A percentile compares a stretch with the other conserved stretches of the same genome.
Conservation (phyloP, 495 filamentous ascomycete genomes). For the Talaromyces trachyspermus region DNA sequence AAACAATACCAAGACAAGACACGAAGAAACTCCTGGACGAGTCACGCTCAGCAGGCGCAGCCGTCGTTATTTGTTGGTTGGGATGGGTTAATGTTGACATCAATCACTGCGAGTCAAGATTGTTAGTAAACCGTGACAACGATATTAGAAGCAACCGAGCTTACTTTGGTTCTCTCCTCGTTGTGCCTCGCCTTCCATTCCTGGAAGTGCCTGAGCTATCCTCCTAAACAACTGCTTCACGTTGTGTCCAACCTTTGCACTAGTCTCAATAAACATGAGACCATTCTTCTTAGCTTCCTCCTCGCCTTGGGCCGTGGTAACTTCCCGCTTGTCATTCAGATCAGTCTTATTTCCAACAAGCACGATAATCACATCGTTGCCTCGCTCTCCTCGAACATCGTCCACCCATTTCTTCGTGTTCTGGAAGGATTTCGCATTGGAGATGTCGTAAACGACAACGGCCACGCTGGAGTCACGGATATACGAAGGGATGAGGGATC, state of each 20-base stretch:
- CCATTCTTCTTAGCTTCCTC: conserved; percentile 98
- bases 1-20: conserved; percentile 5
- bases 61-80: conserved; percentile 66
- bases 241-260: conserved; percentile 95
- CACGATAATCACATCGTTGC: conserved; percentile 97
- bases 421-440: conserved; percentile 92
- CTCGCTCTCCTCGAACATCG: conserved; percentile 91
- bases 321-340: conserved; percentile 93
- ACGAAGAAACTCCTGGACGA: neutral
- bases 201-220: conserved; percentile 95
- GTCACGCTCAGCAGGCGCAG: conserved; percentile 65
- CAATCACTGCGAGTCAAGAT: conserved; percentile 59
- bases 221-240: conserved; percentile 93
- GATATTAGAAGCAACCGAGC: conserved; percentile 11
- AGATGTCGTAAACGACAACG: conserved; percentile 97
- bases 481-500: conserved; percentile 93
- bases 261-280: conserved; percentile 97
- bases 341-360: conserved; percentile 99
- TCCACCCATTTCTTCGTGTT: conserved; percentile 99
- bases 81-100: conserved; percentile 81
- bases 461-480: conserved; percentile 96
- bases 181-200: conserved; percentile 85
- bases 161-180: conserved; percentile 57
- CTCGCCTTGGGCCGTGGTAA: conserved; percentile 89
- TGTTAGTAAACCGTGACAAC: conserved; percentile 14